Evolutionary conservation across 768 basidiomycete genomes (phyloP), one percentile per base, ranked within the genome.

Genomic region (Pulveroboletus ravenelii): DNA sequence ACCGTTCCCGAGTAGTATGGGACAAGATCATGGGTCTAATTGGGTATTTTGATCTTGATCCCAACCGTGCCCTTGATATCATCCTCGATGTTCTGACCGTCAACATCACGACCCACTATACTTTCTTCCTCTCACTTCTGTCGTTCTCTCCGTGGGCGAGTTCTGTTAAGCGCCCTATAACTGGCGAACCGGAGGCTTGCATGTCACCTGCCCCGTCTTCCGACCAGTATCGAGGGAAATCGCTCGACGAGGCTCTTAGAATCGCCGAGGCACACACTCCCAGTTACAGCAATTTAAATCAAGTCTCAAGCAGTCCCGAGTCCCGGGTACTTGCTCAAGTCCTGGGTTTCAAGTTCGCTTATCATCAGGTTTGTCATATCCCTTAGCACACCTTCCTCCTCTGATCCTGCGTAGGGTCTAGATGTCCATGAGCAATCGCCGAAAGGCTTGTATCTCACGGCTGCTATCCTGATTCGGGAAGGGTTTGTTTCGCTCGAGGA

Each of bases 1-100:
- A 81, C 49, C 79, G 89, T 47, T 82, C 82, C 17, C 79, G 74
- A 37, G 77, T 78, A 36, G 82, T 84, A 39, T 93, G 86, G 88
- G 87, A 88, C 57, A 87, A 87, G 51, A 79, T 93, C 48, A 84
- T 92, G 58, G 87, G 87, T 51, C 81, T 94, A 47, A 89, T 94
- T 61, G 92, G 95, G 23, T 95, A 93, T 69, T 99, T 98, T 63
- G 94, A 98, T 67, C 77, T 99, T 34, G 93, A 96, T 65, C 96
- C 96, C 12, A 92, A 93, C 61, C 79, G 94, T 53, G 91, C 92
- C 0, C 77, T 98, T 54, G 96, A 99, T 66, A 75, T 98, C 52
- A 86, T 97, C 55, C 78, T 99, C 37, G 96, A 99, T 64, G 83
- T 95, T 7, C 81, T 97, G 56, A 87, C 87, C 6, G 78, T 82